Evolutionary conservation across 371 early-diverging fungal species (phyloP).

Genomic region (Mucor mucedo): DNA sequence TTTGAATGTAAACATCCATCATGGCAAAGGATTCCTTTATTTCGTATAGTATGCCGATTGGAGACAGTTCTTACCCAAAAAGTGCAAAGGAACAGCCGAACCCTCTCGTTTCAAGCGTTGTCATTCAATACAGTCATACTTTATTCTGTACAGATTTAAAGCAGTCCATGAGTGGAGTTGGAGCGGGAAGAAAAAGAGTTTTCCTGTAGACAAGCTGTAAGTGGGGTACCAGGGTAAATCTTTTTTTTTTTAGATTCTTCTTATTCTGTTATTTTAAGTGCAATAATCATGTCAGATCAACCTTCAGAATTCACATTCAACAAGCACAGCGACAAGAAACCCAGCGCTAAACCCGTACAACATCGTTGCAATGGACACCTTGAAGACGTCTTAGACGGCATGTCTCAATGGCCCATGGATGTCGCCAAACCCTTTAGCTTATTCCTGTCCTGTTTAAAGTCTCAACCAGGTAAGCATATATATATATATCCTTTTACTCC

Average conservation of each 20-base stretch:
- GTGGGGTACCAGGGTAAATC: background rate
- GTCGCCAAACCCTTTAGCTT: slow-evolving; percentile 48
- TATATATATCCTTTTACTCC: background rate
- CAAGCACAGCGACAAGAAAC: slow-evolving; percentile 34
- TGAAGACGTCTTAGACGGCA: slow-evolving; percentile 49
- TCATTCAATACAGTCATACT: no score
- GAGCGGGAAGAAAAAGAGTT: no score
- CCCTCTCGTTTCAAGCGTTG: no score
- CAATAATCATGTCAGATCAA: background rate
- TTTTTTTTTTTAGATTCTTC: no score
- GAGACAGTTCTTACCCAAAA: no score
- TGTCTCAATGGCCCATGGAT: slow-evolving; percentile 53
- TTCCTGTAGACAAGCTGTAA: background rate
- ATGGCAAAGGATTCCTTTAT: no score
- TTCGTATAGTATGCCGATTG: no score
- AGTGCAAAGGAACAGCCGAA: no score
- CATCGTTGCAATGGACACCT: slow-evolving; percentile 55
- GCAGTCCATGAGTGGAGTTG: no score
- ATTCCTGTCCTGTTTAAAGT: slow-evolving; percentile 39
- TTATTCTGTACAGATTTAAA: no score
- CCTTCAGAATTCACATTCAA: slow-evolving; percentile 26
- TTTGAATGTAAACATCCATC: no score
- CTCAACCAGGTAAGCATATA: slow-evolving; percentile 35
- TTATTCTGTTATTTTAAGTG: background rate
- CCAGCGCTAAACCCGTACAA: slow-evolving; percentile 26